phyloP scores from a whole-genome alignment of 495 filamentous ascomycete genomes.

The Parachaetomium inaequale region DNA sequence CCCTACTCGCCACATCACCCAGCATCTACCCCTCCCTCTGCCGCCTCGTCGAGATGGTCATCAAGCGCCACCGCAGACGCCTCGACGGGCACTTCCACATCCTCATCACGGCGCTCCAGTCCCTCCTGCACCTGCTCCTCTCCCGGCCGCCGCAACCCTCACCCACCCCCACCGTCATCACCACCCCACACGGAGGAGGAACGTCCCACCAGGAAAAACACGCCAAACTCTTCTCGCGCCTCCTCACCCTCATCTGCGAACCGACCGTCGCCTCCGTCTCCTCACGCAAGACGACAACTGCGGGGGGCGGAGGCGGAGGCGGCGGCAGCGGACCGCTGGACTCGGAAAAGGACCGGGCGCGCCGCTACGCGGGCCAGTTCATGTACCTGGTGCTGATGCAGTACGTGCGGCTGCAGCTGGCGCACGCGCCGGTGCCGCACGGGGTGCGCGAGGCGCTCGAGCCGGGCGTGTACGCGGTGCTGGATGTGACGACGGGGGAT shows the following conservation, averaged over 20 bases:
- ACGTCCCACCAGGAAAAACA: constrained; percentile 41
- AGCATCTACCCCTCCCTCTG: constrained; percentile 50
- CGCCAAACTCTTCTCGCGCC: constrained; percentile 61
- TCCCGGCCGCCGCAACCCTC: constrained; percentile 36
- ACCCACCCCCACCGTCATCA: neutral
- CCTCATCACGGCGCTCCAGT: constrained; percentile 58
- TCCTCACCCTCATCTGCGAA: constrained; percentile 74
- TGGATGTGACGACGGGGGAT: constrained; percentile 64
- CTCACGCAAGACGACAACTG: neutral
- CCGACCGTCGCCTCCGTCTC: constrained; percentile 71
- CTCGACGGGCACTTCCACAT: constrained; percentile 61
- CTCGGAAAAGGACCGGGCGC: constrained; percentile 72
- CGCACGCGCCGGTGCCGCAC: constrained; percentile 34
- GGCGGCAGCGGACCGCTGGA: constrained; percentile 43
- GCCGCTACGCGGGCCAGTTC: constrained; percentile 69
- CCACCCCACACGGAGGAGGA: neutral
- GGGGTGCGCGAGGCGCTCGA: constrained; percentile 66
- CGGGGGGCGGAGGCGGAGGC: too few relatives aligned
- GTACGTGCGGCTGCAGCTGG: constrained; percentile 66
- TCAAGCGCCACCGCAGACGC: constrained; percentile 47
- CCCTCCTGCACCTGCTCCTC: constrained; percentile 59
- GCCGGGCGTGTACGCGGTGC: constrained; percentile 65
- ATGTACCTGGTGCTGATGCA: constrained; percentile 67
- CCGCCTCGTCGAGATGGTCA: constrained; percentile 60
- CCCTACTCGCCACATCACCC: constrained; percentile 19